Conservation (phyloP, 2,329 filamentous ascomycete genomes). For the Aureobasidium musti region DNA sequence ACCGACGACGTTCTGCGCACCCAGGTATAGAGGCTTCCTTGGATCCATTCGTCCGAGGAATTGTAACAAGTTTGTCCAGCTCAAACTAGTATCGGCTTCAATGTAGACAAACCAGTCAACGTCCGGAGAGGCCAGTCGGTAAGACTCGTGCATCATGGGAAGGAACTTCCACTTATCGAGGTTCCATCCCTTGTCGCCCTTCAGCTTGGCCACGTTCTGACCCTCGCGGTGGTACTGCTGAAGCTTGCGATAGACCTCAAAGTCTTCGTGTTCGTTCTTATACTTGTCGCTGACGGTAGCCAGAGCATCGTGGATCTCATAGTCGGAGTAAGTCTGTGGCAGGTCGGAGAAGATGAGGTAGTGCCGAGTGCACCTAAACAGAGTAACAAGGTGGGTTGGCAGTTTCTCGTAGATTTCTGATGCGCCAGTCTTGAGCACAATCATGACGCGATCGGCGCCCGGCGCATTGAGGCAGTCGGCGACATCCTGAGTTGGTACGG, state of each 20-base stretch:
- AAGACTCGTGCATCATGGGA: constrained; percentile 57
- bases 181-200: constrained; percentile 50
- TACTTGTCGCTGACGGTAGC: constrained; percentile 35
- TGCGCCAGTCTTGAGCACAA: constrained; percentile 62
- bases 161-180: constrained; percentile 62
- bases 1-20: constrained; percentile 44
- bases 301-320: constrained; percentile 41
- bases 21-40: constrained; percentile 51
- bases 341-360: constrained; percentile 56
- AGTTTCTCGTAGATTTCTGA: constrained; percentile 60
- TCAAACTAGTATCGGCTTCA: constrained; percentile 57
- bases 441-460: constrained; percentile 54
- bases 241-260: constrained; percentile 41
- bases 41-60: constrained; percentile 55
- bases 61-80: constrained; percentile 52
- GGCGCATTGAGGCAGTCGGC: constrained; percentile 34
- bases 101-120: constrained; percentile 60
- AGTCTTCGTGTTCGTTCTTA: constrained; percentile 40
- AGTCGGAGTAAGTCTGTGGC: constrained; percentile 50
- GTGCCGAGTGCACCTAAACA: constrained; percentile 52
- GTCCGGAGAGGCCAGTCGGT: constrained; percentile 48
- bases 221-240: constrained; percentile 39
- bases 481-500: background rate
- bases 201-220: constrained; percentile 39
- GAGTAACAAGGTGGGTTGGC: constrained; percentile 57